Conservation (phyloP, 441 rosid species). For the Eruca vesicaria region DNA sequence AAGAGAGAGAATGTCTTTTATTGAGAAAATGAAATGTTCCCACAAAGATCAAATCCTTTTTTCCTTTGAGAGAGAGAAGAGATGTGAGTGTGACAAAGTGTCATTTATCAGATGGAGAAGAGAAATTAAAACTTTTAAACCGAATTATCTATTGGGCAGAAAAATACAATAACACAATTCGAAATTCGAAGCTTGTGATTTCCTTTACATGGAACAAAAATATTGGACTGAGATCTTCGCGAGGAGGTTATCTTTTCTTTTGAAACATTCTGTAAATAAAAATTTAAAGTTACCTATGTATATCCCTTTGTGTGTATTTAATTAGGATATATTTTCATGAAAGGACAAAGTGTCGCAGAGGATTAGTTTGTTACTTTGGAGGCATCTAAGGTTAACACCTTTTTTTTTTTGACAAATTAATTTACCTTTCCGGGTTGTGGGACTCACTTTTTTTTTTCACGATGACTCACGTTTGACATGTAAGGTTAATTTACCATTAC, state of each 20-base stretch:
- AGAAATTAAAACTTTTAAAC: neutral
- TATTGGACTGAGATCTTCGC: neutral
- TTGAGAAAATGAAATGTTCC: conserved; percentile 24
- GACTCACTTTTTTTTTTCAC: neutral
- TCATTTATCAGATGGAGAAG: conserved; percentile 1
- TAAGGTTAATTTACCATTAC: no score
- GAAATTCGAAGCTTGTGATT: neutral
- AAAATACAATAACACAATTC: neutral
- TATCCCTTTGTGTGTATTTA: neutral
- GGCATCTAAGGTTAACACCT: neutral
- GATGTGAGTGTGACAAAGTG: conserved; percentile 13
- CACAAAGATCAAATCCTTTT: conserved; percentile 14
- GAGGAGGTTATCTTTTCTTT: neutral
- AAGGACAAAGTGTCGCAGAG: neutral
- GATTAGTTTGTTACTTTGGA: neutral
- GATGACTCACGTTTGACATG: no score
- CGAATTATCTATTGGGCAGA: neutral
- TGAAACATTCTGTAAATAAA: neutral
- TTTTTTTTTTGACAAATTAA: no score
- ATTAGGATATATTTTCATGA: neutral
- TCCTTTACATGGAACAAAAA: neutral
- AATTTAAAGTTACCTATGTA: neutral
- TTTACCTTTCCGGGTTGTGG: neutral
- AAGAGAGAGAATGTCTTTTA: conserved; percentile 19
- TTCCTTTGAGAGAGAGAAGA: conserved; percentile 2